Evolutionary conservation across 768 basidiomycete genomes (phyloP).

Genomic region (Albatrellus ellisii): DNA sequence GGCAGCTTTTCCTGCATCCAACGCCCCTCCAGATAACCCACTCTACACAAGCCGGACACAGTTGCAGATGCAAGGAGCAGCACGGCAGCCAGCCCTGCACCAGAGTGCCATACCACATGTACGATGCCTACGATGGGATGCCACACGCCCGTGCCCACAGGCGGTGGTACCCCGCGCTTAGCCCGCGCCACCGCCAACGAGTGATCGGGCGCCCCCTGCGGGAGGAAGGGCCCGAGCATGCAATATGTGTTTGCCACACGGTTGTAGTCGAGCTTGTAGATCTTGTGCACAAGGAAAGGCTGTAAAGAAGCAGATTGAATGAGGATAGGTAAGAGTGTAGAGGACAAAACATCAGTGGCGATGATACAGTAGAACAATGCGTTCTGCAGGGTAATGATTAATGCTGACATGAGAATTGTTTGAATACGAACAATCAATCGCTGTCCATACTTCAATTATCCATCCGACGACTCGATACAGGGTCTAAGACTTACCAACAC

Average conservation of each 20-base stretch:
- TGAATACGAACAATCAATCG: too few species aligned
- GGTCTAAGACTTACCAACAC: too few species aligned
- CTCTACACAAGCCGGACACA: constrained; percentile 72
- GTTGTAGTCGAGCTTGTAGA: constrained; percentile 84
- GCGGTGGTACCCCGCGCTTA: constrained; percentile 21
- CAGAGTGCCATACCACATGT: constrained; percentile 71
- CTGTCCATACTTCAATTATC: too few species aligned
- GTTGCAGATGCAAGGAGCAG: constrained; percentile 66
- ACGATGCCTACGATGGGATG: constrained; percentile 65
- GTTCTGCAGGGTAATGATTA: too few species aligned
- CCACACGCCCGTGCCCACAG: constrained; percentile 54
- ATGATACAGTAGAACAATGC: too few species aligned
- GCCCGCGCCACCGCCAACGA: constrained; percentile 24
- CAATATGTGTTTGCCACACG: constrained; percentile 61
- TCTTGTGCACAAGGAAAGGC: constrained; percentile 68
- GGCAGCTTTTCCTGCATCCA: constrained; percentile 58
- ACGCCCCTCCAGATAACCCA: constrained; percentile 71
- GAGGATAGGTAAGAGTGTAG: too few species aligned
- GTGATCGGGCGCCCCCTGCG: constrained; percentile 45
- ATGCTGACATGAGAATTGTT: too few species aligned
- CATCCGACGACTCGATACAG: too few species aligned
- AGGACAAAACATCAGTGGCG: too few species aligned
- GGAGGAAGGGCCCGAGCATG: constrained; percentile 80
- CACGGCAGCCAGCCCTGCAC: constrained; percentile 47
- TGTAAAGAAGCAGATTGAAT: too few species aligned